phyloP scores from a whole-genome alignment of 192 early-diverging fungal genomes.

The Umbelopsis isabellina region DNA sequence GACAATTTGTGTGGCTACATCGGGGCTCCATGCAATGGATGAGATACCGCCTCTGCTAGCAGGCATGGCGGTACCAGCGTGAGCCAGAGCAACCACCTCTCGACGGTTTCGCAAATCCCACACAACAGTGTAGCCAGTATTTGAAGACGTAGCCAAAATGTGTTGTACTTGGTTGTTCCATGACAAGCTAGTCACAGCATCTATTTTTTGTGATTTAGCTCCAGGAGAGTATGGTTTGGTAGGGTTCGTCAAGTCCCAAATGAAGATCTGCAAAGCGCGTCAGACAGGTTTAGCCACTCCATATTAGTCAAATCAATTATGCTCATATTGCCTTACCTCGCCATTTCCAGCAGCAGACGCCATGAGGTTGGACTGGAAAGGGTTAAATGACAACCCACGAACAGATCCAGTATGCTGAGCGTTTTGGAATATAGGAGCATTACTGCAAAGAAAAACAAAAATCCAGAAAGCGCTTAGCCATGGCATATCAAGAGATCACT shows the following conservation, averaged over 20 bases:
- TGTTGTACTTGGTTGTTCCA: constrained; percentile 95
- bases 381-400: constrained; percentile 91
- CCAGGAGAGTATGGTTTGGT: constrained; percentile 90
- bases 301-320: neutral
- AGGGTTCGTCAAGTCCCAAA: constrained; percentile 94
- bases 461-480: neutral
- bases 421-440: constrained; percentile 67
- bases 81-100: constrained; percentile 79
- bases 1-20: constrained; percentile 88
- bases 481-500: neutral
- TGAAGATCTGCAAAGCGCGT: constrained; percentile 65
- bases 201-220: constrained; percentile 77
- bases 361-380: constrained; percentile 81
- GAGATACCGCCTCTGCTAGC: constrained; percentile 77
- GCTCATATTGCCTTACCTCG: constrained; percentile 63
- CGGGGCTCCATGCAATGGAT: constrained; percentile 90
- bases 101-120: constrained; percentile 92
- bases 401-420: constrained; percentile 87
- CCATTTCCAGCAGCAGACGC: constrained; percentile 89
- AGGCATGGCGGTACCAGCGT: constrained; percentile 50
- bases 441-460: constrained; percentile 27
- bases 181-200: constrained; percentile 84
- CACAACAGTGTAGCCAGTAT: constrained; percentile 91
- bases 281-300: neutral
- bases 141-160: constrained; percentile 90